A percentile compares a stretch with the other conserved stretches of the same genome.
These are phyloP conservation scores for Talaromyces sp. DNA, from an alignment of 2,329 filamentous ascomycete genomes.

Conservation along the genomic window DNA sequence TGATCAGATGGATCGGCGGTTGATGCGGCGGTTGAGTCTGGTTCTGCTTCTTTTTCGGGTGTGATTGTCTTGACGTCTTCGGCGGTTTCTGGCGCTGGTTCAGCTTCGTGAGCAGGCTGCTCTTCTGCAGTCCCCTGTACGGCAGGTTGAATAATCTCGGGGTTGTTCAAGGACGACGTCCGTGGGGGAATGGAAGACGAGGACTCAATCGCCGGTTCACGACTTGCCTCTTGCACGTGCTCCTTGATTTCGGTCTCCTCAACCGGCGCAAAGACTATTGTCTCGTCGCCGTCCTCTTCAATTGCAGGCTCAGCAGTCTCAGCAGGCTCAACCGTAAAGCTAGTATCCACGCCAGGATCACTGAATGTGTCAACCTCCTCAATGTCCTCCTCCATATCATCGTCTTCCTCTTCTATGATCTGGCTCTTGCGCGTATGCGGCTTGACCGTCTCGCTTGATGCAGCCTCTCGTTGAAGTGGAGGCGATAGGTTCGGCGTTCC, in stretches of 20 bases:
- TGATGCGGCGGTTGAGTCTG: neutral
- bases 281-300: neutral
- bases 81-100: neutral
- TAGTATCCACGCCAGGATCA: constrained; percentile 16
- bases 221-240: constrained; percentile 19
- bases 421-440: constrained; percentile 38
- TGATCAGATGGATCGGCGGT: neutral
- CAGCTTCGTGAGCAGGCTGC: neutral
- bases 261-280: neutral
- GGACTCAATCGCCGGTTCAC: constrained; percentile 33
- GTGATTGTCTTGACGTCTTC: neutral
- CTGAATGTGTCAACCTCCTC: constrained; percentile 43
- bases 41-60: neutral
- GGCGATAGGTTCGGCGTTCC: constrained; percentile 32
- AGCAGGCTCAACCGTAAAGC: constrained; percentile 25
- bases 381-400: constrained; percentile 36
- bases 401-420: constrained; percentile 46
- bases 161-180: constrained; percentile 34
- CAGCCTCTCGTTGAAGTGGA: constrained; percentile 23
- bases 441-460: constrained; percentile 21
- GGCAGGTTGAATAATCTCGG: neutral
- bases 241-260: constrained; percentile 20
- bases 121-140: neutral
- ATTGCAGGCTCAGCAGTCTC: neutral
- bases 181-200: constrained; percentile 34